Evolutionary conservation across 164 flowering plant species (phyloP).

Genomic region (Chloranthus sessilifolius): DNA sequence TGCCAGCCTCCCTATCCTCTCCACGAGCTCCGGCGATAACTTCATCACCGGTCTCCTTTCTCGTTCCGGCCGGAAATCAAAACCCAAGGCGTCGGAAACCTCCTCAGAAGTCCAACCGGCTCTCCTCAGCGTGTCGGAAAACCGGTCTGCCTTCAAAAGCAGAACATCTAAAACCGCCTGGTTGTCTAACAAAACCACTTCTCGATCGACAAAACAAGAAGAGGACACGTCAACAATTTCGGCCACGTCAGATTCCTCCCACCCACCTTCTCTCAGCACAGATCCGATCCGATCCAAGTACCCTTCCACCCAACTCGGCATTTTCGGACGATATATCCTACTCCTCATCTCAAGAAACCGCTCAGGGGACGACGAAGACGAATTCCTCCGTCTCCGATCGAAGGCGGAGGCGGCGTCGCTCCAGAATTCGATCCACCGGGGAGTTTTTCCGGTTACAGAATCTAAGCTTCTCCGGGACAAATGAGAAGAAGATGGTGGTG

Average conservation of each 20-base stretch:
- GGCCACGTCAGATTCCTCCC: conserved; percentile 75
- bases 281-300: conserved; percentile 66
- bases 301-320: conserved; percentile 74
- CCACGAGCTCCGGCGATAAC: conserved; percentile 73
- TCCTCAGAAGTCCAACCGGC: conserved; percentile 98
- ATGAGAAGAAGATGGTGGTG: conserved; percentile 23
- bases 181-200: conserved; percentile 65
- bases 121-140: conserved; percentile 63
- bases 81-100: conserved; percentile 79
- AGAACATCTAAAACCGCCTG: conserved; percentile 73
- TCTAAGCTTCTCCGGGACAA: conserved; percentile 59
- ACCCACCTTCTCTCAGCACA: conserved; percentile 77
- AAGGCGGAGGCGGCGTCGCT: conserved; percentile 72
- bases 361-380: conserved; percentile 56
- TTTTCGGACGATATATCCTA: conserved; percentile 17
- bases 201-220: conserved; percentile 60
- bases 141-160: conserved; percentile 67
- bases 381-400: conserved; percentile 60
- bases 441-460: conserved; percentile 35
- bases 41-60: conserved; percentile 51
- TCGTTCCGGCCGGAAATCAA: conserved; percentile 67
- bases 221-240: conserved; percentile 74
- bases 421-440: conserved; percentile 99
- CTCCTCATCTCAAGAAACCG: conserved; percentile 42
- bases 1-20: conserved; percentile 68